These are phyloP conservation scores for Pseudoturritis turrita DNA, from an alignment of 345 rosid genomes.

Conservation along the genomic window DNA sequence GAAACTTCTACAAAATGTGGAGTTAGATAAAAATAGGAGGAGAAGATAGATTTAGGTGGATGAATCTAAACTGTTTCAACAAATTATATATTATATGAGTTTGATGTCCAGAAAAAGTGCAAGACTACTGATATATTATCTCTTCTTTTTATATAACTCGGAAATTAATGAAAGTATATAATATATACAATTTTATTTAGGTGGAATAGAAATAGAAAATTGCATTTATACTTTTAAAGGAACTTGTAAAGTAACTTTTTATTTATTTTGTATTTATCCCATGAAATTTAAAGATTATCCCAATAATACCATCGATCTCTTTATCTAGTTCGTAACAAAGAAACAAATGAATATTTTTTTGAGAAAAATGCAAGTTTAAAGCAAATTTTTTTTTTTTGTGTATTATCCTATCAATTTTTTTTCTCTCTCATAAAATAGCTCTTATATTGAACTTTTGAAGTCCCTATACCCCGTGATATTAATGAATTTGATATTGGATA, in stretches of 20 bases:
- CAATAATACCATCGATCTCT: not conserved
- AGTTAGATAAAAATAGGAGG: not conserved
- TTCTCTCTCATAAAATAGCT: not conserved
- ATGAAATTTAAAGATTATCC: not conserved
- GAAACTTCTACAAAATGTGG: not conserved
- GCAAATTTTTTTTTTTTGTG: not conserved
- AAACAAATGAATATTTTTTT: not conserved
- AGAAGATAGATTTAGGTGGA: not conserved
- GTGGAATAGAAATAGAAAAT: not conserved
- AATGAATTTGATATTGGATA: not conserved
- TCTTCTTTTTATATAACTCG: not conserved
- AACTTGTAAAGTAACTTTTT: not conserved
- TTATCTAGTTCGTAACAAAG: not conserved
- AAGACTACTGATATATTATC: not conserved
- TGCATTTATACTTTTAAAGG: not conserved
- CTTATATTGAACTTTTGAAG: not conserved
- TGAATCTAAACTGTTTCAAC: not conserved
- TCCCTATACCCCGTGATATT: conserved; percentile 3
- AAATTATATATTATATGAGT: not conserved
- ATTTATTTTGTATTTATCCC: no score
- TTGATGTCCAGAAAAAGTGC: not conserved
- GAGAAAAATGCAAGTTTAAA: not conserved
- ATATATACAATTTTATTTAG: not conserved
- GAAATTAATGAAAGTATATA: not conserved
- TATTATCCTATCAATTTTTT: not conserved